These are phyloP conservation scores for Eucalyptus urophylla DNA, from an alignment of 345 rosid genomes.

Conservation along the genomic window DNA sequence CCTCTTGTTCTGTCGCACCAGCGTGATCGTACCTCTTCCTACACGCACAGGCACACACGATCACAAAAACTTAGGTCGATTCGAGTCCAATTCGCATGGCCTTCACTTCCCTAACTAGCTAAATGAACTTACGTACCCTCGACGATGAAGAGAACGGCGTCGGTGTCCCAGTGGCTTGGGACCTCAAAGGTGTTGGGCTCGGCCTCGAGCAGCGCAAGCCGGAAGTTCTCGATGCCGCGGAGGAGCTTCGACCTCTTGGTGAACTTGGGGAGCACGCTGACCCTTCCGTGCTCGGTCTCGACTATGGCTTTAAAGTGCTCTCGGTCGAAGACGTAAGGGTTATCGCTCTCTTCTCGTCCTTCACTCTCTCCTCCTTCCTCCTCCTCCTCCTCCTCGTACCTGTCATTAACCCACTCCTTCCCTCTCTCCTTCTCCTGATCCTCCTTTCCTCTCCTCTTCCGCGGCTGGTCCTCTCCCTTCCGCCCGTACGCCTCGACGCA, in stretches of 20 bases:
- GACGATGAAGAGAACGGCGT: slow-evolving; percentile 13
- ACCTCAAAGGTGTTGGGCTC: slow-evolving; percentile 16
- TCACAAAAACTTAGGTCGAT: not conserved
- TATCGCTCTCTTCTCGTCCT: not conserved
- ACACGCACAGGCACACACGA: not conserved
- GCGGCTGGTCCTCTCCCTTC: not conserved
- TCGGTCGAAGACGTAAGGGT: slow-evolving; percentile 26
- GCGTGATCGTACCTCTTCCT: slow-evolving; percentile 30
- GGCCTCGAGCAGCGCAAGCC: slow-evolving; percentile 9
- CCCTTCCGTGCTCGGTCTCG: slow-evolving; percentile 16
- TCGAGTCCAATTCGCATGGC: too few species aligned
- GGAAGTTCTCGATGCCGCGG: slow-evolving; percentile 20
- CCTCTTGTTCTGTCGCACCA: slow-evolving; percentile 11
- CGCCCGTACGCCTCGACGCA: not conserved
- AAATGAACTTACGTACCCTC: slow-evolving; percentile 2
- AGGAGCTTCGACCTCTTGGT: slow-evolving; percentile 25
- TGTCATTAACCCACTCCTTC: not conserved
- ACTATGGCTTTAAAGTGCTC: not conserved
- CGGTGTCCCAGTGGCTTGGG: slow-evolving; percentile 33
- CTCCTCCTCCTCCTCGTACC: not conserved
- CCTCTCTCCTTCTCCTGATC: not conserved
- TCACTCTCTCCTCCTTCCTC: not conserved
- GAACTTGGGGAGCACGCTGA: slow-evolving; percentile 16
- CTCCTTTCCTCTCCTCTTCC: not conserved
- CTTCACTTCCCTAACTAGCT: not conserved